Evolutionary conservation across 2,329 filamentous ascomycete genomes (phyloP).

Genomic region (Coniochaeta prunicola): DNA sequence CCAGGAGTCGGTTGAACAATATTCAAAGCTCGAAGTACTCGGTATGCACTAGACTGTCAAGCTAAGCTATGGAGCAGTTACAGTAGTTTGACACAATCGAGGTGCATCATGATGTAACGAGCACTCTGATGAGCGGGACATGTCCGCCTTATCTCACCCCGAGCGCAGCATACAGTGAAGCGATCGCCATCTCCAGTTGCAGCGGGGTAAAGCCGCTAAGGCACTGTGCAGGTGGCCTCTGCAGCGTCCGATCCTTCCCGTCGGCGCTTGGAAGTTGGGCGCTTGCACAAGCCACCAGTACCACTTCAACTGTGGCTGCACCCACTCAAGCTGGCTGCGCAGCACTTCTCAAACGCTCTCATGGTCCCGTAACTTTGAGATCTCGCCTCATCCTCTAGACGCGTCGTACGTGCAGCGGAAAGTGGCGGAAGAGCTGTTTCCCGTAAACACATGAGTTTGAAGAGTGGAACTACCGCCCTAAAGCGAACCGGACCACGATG

Average conservation of each 20-base stretch:
- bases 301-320: neutral
- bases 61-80: no score
- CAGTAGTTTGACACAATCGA: no score
- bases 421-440: neutral
- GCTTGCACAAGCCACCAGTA: neutral
- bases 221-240: neutral
- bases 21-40: neutral
- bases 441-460: neutral
- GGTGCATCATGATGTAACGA: no score
- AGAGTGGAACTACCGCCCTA: neutral
- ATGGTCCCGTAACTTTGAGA: neutral
- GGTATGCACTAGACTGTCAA: neutral
- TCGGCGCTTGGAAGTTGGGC: neutral
- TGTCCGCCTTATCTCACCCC: neutral
- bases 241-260: neutral
- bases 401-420: neutral
- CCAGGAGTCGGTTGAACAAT: neutral
- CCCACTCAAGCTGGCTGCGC: neutral
- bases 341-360: no score
- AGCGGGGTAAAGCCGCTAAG: neutral
- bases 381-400: neutral
- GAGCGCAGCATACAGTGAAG: neutral
- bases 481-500: slow-evolving; percentile 3
- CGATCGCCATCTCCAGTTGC: neutral
- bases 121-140: no score